Base-by-base conservation (phyloP, 2,329 filamentous ascomycete genomes). In the Neonectria sp. region DNA sequence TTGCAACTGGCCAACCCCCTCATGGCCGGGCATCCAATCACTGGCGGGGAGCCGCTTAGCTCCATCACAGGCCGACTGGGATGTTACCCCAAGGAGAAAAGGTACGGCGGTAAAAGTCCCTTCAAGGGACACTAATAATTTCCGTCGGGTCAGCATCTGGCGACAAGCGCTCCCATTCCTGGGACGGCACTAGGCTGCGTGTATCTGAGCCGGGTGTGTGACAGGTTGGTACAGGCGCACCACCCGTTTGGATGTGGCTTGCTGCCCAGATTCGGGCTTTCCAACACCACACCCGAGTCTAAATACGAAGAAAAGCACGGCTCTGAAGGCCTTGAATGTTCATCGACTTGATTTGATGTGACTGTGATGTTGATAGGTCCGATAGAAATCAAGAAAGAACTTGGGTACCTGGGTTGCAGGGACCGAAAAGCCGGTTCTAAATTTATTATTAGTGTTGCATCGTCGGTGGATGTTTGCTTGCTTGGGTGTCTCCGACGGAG, bases 31-130 rank as follows among this genome's bases (percentile, higher is more conserved):
- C 49, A 62, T 31, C 73, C 73, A 75, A 75, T 75, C 68, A 67
- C 33, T 48, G 40, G 7, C 29, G 27, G 33, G 52, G 64, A 33
- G 25, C 25, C 48, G 67, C 65, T 58, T 68, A 51, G 65, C 45
- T 65, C 63, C 68, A 67, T 76, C 69, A 75, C 73, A 68, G 62
- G 53, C 55, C 45, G 53, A 58, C 63, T 67, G 63, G 67, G 66
- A 67, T 70, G 48, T 40, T 48, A 67, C 59, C 55, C 37, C 53
- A 58, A 65, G 65, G 40, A 71, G 56, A 46, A 67, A 67, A 67
- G 58, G 64, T 65, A 55, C 70, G 65, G 68, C 56, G 46, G 61
- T 70, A 67, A 71, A 68, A 61, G 52, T 46, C 43, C 55, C 48
- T 49, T 25, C 52, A 64, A 43, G 43, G 63, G 62, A 57, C 55